Evolutionary conservation across 768 basidiomycete species (phyloP), one percentile per base, ranked within the genome.

Genomic region (Phylloporus arenicola): DNA sequence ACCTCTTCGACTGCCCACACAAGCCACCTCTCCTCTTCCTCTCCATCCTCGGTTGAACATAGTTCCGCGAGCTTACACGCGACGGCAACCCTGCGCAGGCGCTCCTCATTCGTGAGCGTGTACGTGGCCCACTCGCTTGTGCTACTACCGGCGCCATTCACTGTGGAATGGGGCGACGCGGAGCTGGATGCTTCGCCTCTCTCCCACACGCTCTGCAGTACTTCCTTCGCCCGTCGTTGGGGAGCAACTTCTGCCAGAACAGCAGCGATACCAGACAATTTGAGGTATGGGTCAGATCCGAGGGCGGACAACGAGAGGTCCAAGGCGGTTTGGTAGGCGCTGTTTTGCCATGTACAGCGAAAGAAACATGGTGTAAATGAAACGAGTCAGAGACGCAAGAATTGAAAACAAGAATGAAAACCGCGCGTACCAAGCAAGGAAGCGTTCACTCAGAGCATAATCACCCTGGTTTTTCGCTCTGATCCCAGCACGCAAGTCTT

Each of bases 181-280:
- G 47, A n/a, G 38, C 11, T 4, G 10, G 51, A 17, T 39, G 8
- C 13, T n/a, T 38, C 54, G 11, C 48, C 61, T 42, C 17, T 55
- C 8, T 63, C 54, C 68, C 64, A 60, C 29, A 52, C 56, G 42
- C 47, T 53, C 24, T 38, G 58, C 29, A 72, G 39, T 3, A 52
- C 55, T 3, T 54, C 65, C 52, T 49, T 67, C 48, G 61, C 70
- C 51, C 44, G 62, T 50, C 43, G 57, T 30, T 53, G 55, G 3
- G 62, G 63, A 14, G 73, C 63, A 0, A 83, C 74, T 44, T 79
- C 80, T 2, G 78, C 82, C 41, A 87, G 71, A 3, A 75, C 69
- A 24, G 83, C 75, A 2, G 79, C 85, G 12, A 88, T 78, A 3
- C 86, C 86, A 0, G 84, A 80, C 0, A 79, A 69, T 63, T 87